Evolutionary conservation across 1,284 basidiomycete genomes (phyloP).

Genomic region (Melampsora abietis-canadensis): DNA sequence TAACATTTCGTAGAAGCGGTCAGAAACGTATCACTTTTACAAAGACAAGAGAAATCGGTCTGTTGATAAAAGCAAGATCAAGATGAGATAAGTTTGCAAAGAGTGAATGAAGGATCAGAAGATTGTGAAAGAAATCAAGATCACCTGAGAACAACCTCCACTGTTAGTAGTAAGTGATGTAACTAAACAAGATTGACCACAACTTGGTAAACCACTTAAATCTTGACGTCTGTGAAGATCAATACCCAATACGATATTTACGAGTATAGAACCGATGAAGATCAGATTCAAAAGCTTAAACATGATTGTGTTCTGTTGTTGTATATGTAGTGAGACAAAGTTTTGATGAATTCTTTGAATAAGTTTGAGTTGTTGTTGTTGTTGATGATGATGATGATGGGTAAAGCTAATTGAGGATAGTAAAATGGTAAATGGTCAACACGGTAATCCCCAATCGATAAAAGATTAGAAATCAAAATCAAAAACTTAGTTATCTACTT

Average conservation of each 20-base stretch:
- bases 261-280: too few species aligned
- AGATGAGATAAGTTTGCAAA: neutral
- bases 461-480: too few species aligned
- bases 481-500: too few species aligned
- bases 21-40: conserved; percentile 7
- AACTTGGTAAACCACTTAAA: conserved; percentile 5
- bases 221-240: conserved; percentile 11
- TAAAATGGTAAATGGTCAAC: too few species aligned
- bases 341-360: too few species aligned
- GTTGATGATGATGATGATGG: too few species aligned
- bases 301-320: too few species aligned
- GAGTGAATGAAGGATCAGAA: neutral
- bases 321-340: too few species aligned
- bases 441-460: too few species aligned
- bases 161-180: conserved; percentile 10
- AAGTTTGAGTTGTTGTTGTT: too few species aligned
- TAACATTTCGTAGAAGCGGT: neutral
- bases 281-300: too few species aligned
- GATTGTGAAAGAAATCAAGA: neutral
- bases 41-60: conserved; percentile 23
- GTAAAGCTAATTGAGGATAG: too few species aligned
- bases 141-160: conserved; percentile 18
- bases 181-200: conserved; percentile 17
- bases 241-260: neutral
- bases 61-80: neutral